Percentiles rank a stretch among this genome's conserved stretches.
phyloP scores from a whole-genome alignment of 2,329 filamentous ascomycete species.

The Sporothrix protearum region DNA sequence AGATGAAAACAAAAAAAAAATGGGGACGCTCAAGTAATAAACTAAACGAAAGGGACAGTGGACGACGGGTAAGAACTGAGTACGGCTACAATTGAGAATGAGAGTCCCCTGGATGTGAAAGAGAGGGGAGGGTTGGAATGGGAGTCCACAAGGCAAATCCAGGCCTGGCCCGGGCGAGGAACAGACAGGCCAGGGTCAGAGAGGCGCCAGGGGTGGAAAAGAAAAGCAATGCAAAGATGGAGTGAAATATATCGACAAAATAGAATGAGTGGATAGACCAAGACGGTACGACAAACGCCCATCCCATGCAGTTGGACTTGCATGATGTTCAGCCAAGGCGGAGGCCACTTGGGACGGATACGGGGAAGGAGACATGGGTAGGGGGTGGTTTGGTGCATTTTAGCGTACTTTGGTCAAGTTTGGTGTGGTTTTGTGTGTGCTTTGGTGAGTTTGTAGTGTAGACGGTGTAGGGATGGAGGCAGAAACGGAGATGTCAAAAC shows the following conservation, averaged over 20 bases:
- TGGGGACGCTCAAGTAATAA: conserved; percentile 19
- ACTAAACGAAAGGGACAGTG: conserved; percentile 27
- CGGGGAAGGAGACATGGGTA: conserved; percentile 17
- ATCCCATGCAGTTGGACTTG: conserved; percentile 32
- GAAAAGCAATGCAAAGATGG: conserved; percentile 39
- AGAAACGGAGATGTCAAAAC: not conserved
- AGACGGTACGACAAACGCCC: conserved; percentile 4
- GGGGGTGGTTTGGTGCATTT: not conserved
- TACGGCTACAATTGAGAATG: not conserved
- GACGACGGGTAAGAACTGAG: too few relatives aligned
- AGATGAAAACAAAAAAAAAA: conserved; percentile 23
- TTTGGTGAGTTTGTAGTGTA: not conserved
- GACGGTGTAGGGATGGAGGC: not conserved
- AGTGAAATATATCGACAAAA: not conserved
- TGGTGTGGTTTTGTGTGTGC: not conserved
- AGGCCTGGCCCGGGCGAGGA: not conserved
- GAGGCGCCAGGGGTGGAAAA: not conserved
- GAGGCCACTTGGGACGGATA: conserved; percentile 35
- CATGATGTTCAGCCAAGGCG: conserved; percentile 39
- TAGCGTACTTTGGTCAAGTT: not conserved
- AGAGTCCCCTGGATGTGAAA: not conserved
- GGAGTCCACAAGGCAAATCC: conserved; percentile 31
- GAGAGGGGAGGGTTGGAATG: conserved; percentile 31
- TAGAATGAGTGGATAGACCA: not conserved
- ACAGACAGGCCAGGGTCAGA: conserved; percentile 5